These are phyloP conservation scores for Trichoderma atroviride DNA, from an alignment of 2,329 filamentous ascomycete species.

Conservation along the genomic window DNA sequence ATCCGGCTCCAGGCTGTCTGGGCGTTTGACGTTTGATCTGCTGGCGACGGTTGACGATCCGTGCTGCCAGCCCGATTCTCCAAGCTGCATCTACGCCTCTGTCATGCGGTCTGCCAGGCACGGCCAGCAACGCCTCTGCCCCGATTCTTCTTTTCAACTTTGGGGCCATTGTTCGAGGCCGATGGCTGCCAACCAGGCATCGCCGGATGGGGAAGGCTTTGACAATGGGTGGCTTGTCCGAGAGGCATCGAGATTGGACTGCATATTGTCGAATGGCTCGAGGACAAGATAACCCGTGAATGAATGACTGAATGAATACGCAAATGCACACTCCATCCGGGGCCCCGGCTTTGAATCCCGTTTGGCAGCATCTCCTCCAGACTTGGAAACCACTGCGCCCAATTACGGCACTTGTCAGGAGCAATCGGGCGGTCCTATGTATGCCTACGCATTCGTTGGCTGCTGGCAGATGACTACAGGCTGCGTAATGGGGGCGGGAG, in stretches of 20 bases:
- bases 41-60: background rate
- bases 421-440: background rate
- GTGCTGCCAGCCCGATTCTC: background rate
- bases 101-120: background rate
- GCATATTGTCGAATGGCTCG: background rate
- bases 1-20: background rate
- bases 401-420: conserved; percentile 2
- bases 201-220: background rate
- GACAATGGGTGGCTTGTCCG: background rate
- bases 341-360: background rate
- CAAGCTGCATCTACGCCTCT: background rate
- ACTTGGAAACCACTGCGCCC: background rate
- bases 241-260: background rate
- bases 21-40: background rate
- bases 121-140: background rate
- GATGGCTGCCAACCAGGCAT: background rate
- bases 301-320: background rate
- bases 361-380: background rate
- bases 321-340: conserved; percentile 1
- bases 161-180: background rate
- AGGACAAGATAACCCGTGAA: background rate
- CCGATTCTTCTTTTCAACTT: background rate
- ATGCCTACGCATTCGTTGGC: background rate
- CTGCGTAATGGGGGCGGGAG: conserved; percentile 14
- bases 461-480: conserved; percentile 15